Evolutionary conservation across 1,284 basidiomycete genomes (phyloP).

Genomic region (Retiboletus fuscus): DNA sequence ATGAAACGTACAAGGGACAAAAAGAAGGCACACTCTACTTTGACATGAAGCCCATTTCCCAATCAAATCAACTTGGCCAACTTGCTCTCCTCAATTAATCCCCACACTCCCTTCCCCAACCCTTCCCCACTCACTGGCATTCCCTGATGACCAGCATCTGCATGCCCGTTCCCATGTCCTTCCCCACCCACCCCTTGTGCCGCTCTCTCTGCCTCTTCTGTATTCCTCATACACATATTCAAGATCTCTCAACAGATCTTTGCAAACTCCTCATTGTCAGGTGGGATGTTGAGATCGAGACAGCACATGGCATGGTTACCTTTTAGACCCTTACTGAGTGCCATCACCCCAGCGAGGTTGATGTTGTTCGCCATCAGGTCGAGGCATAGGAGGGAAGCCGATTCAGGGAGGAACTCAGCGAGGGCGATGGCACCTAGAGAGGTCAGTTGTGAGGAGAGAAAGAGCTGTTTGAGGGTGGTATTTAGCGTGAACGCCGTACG

Average conservation of each 20-base stretch:
- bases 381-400: constrained; percentile 87
- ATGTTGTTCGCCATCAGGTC: constrained; percentile 86
- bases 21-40: constrained; percentile 53
- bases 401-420: constrained; percentile 96
- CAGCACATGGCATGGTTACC: constrained; percentile 89
- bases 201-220: constrained; percentile 78
- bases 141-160: constrained; percentile 22
- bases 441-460: constrained; percentile 84
- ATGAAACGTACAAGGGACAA: background rate
- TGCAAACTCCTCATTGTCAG: constrained; percentile 90
- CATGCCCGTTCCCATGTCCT: constrained; percentile 9
- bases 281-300: constrained; percentile 92
- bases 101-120: constrained; percentile 73
- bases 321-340: constrained; percentile 87
- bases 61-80: constrained; percentile 75
- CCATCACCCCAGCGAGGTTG: constrained; percentile 93
- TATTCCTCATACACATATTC: constrained; percentile 90
- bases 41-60: constrained; percentile 63
- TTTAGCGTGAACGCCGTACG: no score
- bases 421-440: constrained; percentile 93
- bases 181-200: constrained; percentile 28
- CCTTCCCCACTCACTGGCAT: constrained; percentile 50
- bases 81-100: constrained; percentile 84
- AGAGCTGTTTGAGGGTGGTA: constrained; percentile 90
- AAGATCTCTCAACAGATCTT: constrained; percentile 83